A percentile compares a stretch with the other conserved stretches of the same genome.
phyloP scores from a whole-genome alignment of 2,329 filamentous ascomycete genomes.

The Ramularia endophylla region DNA sequence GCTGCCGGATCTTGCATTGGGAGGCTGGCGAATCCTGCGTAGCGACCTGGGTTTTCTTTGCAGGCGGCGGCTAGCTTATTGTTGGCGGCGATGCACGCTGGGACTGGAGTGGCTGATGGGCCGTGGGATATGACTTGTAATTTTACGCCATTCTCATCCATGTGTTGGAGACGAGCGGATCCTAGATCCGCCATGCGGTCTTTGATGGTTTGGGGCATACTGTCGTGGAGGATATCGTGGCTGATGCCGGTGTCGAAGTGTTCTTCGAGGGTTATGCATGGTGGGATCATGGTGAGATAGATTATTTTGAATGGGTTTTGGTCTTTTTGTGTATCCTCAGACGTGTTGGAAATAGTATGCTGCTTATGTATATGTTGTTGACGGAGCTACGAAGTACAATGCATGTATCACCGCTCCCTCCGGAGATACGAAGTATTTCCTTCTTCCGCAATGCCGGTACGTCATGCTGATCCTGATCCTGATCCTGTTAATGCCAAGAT shows the following conservation, averaged over 20 bases:
- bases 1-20: conserved; percentile 23
- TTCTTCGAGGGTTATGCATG: conserved; percentile 22
- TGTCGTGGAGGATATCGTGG: conserved; percentile 2
- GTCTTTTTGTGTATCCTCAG: no score
- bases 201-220: conserved; percentile 1
- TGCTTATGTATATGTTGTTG: no score
- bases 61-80: conserved; percentile 19
- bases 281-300: no score
- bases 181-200: conserved; percentile 7
- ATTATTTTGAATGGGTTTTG: no score
- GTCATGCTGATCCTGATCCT: no score
- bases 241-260: conserved; percentile 20
- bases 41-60: conserved; percentile 12
- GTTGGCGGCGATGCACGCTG: conserved; percentile 20
- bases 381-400: no score
- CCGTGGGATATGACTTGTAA: conserved; percentile 25
- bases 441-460: no score
- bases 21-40: conserved; percentile 23
- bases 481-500: no score
- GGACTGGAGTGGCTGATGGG: conserved; percentile 8
- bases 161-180: conserved; percentile 20
- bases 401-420: no score
- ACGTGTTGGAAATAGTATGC: no score
- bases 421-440: no score
- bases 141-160: conserved; percentile 19